These are phyloP conservation scores for Phaffomyces opuntiae DNA, from an alignment of 805 yeast genomes.

Conservation along the genomic window DNA sequence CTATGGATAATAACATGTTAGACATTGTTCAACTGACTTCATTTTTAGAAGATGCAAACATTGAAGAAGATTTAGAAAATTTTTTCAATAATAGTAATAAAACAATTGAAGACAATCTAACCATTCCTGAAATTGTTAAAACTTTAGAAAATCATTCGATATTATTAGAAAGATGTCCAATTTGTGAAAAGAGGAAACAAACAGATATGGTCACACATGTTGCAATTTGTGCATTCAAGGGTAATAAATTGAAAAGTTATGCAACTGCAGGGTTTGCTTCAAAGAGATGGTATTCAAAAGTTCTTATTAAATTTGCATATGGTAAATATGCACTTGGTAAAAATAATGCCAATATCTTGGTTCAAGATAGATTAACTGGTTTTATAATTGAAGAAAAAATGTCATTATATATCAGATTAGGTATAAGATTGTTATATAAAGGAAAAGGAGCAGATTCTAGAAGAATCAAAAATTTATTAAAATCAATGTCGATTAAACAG, in stretches of 20 bases:
- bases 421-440: slow-evolving; percentile 75
- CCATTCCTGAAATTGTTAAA: slow-evolving; percentile 46
- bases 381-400: slow-evolving; percentile 88
- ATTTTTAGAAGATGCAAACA: slow-evolving; percentile 40
- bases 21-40: slow-evolving; percentile 52
- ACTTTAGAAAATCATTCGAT: slow-evolving; percentile 38
- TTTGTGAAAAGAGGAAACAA: slow-evolving; percentile 64
- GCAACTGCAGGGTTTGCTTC: slow-evolving; percentile 80
- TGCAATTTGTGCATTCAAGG: slow-evolving; percentile 76
- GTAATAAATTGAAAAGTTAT: slow-evolving; percentile 65
- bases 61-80: slow-evolving; percentile 16
- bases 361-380: slow-evolving; percentile 88
- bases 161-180: slow-evolving; percentile 58
- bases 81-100: slow-evolving; percentile 15
- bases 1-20: slow-evolving; percentile 25
- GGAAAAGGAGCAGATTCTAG: slow-evolving; percentile 60
- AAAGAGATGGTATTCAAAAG: slow-evolving; percentile 81
- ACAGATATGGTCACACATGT: slow-evolving; percentile 77
- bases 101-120: slow-evolving; percentile 32
- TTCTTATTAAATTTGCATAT: slow-evolving; percentile 75
- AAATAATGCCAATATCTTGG: slow-evolving; percentile 89
- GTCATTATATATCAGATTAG: slow-evolving; percentile 81
- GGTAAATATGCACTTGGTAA: slow-evolving; percentile 84
- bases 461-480: slow-evolving; percentile 53
- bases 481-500: slow-evolving; percentile 66